Conservation (phyloP, 768 basidiomycete species). For the Phanerochaete sordida region DNA sequence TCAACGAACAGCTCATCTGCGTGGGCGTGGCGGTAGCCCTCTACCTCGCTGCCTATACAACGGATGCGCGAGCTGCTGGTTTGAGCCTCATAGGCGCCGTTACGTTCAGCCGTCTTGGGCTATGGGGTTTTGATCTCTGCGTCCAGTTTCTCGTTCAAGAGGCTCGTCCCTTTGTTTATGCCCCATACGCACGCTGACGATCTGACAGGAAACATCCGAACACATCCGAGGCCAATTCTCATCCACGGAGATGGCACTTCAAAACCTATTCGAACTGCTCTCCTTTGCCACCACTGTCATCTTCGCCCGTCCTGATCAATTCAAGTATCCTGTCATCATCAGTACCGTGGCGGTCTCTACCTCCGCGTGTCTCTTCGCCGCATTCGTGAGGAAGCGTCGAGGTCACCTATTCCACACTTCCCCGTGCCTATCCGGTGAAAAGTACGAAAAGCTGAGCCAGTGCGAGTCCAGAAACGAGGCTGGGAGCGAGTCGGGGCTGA, state of each 20-base stretch:
- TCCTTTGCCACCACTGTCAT: slow-evolving; percentile 24
- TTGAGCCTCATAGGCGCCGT: slow-evolving; percentile 20
- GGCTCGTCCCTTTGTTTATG: slow-evolving; percentile 13
- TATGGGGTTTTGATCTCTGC: slow-evolving; percentile 30
- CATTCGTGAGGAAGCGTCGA: background rate
- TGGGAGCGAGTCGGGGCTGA: no score
- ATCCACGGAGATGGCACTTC: slow-evolving; percentile 24
- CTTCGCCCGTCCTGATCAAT: slow-evolving; percentile 17
- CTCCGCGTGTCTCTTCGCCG: background rate
- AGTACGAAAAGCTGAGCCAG: background rate
- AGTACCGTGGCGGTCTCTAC: background rate
- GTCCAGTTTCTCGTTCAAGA: slow-evolving; percentile 27
- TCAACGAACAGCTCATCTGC: slow-evolving; percentile 27
- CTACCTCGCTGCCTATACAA: slow-evolving; percentile 14
- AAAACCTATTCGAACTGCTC: slow-evolving; percentile 25
- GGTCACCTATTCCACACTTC: background rate
- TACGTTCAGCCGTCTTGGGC: slow-evolving; percentile 25
- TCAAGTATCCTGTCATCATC: background rate
- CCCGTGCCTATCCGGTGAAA: background rate
- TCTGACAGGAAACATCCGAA: background rate
- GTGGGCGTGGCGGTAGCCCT: slow-evolving; percentile 14
- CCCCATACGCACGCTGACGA: background rate
- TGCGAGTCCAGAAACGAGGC: background rate
- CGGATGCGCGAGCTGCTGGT: slow-evolving; percentile 12
- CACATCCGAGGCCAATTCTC: slow-evolving; percentile 23